Evolutionary conservation across 495 filamentous ascomycete genomes (phyloP), one percentile per base, ranked within the genome.

Genomic region (Symbiotaphrina buchneri): DNA sequence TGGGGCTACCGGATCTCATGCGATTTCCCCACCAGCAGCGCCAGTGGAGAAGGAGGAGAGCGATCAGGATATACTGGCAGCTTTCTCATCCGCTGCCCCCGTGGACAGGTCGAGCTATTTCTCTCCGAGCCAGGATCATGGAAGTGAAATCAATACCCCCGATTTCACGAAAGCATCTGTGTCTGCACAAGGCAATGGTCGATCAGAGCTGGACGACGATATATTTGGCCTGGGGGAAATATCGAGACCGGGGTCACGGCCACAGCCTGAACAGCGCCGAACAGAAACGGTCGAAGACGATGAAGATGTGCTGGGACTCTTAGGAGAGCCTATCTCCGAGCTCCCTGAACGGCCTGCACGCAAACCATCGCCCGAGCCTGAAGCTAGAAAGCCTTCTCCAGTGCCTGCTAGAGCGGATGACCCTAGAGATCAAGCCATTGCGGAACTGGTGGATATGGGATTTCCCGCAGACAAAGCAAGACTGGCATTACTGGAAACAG

Each of bases 381-480:
- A 64, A 26, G 26, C 10, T 3, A 19, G 30, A 13, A 19, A 27
- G n/a, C 25, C 25, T 21, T 21, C 27, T 30, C 32, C 13, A 8
- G 8, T 16, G 3, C 26, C 3, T n/a, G 13, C 13, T 2, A 5
- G 14, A 26, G 2, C 22, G 30, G 6, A 53, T 54, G 20, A 43
- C 51, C 7, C 56, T 53, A 19, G 70, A 28, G 83, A 93, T 45
- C 65, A 63, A 31, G 81, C 82, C 3, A 65, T 95, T 33, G 83
- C 82, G 1, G 82, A 94, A 44, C 50, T 97, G 13, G 72, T 95
- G 6, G 85, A 95, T 41, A 94, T 95, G 71, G 87, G 87, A 16
- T 97, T 97, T 36, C 68, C 75, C 0, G 63, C 70, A 0, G 74
- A 87, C 27, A 82, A 80, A 35, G 68, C 90, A 15, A 65, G 62